Evolutionary conservation across 768 basidiomycete genomes (phyloP).

Genomic region (Hypsizygus marmoreus): DNA sequence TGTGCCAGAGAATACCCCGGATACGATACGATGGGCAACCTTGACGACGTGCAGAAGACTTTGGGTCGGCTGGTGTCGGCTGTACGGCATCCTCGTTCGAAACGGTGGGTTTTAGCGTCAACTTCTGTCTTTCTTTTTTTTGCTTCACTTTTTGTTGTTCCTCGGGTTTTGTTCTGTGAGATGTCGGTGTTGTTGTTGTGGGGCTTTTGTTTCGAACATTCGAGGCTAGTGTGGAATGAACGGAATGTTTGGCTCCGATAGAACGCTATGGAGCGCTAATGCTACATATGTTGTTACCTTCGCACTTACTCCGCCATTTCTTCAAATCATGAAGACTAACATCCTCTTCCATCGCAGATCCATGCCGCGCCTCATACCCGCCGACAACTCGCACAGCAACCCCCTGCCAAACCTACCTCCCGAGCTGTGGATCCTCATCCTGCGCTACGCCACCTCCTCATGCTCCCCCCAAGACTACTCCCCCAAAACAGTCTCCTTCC

Average conservation of each 20-base stretch:
- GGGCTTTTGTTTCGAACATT: neutral
- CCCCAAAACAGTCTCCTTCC: constrained; percentile 57
- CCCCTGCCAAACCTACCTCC: constrained; percentile 49
- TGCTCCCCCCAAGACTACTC: constrained; percentile 39
- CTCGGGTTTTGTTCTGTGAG: too few relatives aligned
- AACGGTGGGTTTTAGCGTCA: constrained; percentile 2
- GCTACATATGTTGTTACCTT: neutral
- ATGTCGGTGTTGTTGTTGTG: neutral
- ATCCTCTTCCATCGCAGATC: neutral
- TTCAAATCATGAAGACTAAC: neutral
- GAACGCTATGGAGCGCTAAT: neutral
- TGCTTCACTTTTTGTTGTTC: neutral
- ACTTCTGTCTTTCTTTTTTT: neutral
- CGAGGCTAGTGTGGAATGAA: neutral
- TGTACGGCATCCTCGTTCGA: constrained; percentile 3
- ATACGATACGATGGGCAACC: neutral
- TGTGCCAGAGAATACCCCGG: too few relatives aligned
- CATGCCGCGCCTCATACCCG: neutral
- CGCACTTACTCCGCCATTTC: neutral
- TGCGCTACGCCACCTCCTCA: constrained; percentile 57
- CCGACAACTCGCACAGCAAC: neutral
- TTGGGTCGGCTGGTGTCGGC: constrained; percentile 5
- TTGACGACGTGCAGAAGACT: constrained; percentile 4
- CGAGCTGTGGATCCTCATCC: constrained; percentile 68
- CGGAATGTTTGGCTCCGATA: neutral